Evolutionary conservation across 2,329 filamentous ascomycete genomes (phyloP).

Genomic region (Diaporthe batatas): DNA sequence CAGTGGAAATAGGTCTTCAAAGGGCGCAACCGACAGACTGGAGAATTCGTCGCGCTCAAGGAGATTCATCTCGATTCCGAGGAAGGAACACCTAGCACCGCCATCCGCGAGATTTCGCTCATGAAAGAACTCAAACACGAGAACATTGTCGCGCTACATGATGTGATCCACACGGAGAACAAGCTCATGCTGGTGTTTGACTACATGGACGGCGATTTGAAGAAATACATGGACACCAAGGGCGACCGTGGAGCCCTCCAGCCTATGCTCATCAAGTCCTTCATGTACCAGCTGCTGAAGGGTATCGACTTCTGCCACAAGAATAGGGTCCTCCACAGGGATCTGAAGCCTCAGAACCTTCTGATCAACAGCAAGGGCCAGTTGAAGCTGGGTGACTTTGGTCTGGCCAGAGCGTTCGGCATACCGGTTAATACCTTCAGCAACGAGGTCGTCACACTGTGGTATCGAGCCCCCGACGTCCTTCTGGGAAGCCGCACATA

Average conservation of each 20-base stretch:
- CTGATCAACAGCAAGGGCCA: slow-evolving; percentile 93
- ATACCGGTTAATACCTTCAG: slow-evolving; percentile 99
- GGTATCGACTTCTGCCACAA: slow-evolving; percentile 99
- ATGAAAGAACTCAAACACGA: slow-evolving; percentile 99
- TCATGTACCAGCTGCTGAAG: slow-evolving; percentile 97
- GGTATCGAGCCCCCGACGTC: slow-evolving; percentile 97
- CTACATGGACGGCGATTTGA: slow-evolving; percentile 98
- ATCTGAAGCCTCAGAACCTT: slow-evolving; percentile 96
- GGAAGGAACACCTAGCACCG: slow-evolving; percentile 96
- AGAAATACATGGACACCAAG: slow-evolving; percentile 97
- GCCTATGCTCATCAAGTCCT: slow-evolving; percentile 93
- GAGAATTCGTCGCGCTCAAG: slow-evolving; percentile 95
- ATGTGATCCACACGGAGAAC: slow-evolving; percentile 99
- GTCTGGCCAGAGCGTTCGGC: slow-evolving; percentile 92
- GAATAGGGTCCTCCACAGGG: slow-evolving; percentile 94
- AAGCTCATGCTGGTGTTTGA: slow-evolving; percentile 99
- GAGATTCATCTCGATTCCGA: slow-evolving; percentile 99
- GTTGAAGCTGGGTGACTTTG: slow-evolving; percentile 94
- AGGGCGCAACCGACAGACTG: slow-evolving; percentile 95
- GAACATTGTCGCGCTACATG: slow-evolving; percentile 96
- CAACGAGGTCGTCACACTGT: slow-evolving; percentile 96
- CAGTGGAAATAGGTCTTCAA: slow-evolving; percentile 82
- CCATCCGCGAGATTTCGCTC: slow-evolving; percentile 97
- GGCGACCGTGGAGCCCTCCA: slow-evolving; percentile 92
- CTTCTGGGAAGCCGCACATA: slow-evolving; percentile 94